Evolutionary conservation across 352 stramenopile species (phyloP).

Genomic region (Globisporangium megalacanthum): DNA sequence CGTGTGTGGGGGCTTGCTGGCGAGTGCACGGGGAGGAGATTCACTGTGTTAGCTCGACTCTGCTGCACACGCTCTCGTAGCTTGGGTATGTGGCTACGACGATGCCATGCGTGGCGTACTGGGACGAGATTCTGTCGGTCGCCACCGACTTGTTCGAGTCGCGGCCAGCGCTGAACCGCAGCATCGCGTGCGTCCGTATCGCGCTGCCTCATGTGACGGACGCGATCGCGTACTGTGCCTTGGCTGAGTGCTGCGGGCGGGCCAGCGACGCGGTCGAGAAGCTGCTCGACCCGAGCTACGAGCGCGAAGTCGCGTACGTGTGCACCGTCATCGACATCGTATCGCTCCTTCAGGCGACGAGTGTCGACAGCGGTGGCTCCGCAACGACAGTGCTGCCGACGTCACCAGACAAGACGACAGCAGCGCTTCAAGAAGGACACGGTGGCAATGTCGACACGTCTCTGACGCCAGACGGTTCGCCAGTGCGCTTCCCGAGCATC

Average conservation of each 20-base stretch:
- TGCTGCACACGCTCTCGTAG: slow-evolving; percentile 6
- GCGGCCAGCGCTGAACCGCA: slow-evolving; percentile 25
- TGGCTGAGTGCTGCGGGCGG: slow-evolving; percentile 49
- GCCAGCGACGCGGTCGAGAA: slow-evolving; percentile 45
- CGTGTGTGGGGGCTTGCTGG: background rate
- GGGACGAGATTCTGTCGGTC: slow-evolving; percentile 39
- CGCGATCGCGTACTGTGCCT: slow-evolving; percentile 44
- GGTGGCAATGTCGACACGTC: background rate
- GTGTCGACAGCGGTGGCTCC: slow-evolving; percentile 7
- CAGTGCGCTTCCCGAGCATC: slow-evolving; percentile 29
- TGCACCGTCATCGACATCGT: slow-evolving; percentile 45
- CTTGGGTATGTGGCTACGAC: slow-evolving; percentile 51
- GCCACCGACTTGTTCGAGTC: slow-evolving; percentile 50
- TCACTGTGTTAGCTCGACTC: too few species aligned
- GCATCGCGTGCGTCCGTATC: slow-evolving; percentile 36
- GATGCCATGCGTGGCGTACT: slow-evolving; percentile 52
- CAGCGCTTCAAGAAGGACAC: background rate
- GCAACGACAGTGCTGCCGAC: background rate
- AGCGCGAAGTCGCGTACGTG: slow-evolving; percentile 55
- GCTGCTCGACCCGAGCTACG: slow-evolving; percentile 43
- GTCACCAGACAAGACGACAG: background rate
- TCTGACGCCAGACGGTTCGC: background rate
- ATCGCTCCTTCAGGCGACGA: slow-evolving; percentile 16
- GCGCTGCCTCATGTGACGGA: slow-evolving; percentile 38
- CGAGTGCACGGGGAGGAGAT: background rate